phyloP scores from a whole-genome alignment of 352 stramenopile genomes.

The Phytopythium cucurbitacearum region DNA sequence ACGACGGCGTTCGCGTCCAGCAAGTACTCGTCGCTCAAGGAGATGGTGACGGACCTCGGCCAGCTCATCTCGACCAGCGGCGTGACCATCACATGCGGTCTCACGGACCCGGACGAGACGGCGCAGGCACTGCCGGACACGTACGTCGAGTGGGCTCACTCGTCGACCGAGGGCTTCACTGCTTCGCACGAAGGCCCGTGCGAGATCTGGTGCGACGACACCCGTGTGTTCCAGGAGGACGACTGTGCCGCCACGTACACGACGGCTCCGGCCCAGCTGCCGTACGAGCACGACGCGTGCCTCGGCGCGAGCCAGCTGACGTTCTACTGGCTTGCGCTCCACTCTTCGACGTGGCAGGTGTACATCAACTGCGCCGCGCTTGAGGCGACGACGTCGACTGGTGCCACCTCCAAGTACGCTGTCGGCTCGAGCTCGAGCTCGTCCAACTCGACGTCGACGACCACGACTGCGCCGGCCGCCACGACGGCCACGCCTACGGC shows the following conservation, averaged over 20 bases:
- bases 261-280: conserved; percentile 23
- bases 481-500: conserved; percentile 4
- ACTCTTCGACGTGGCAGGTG: conserved; percentile 48
- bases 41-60: conserved; percentile 10
- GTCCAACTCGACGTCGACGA: conserved; percentile 1
- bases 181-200: conserved; percentile 35
- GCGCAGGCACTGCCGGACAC: conserved; percentile 15
- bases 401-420: conserved; percentile 5
- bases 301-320: conserved; percentile 21
- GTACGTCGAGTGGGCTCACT: conserved; percentile 18
- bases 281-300: conserved; percentile 39
- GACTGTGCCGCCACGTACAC: conserved; percentile 35
- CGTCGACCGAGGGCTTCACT: conserved; percentile 28
- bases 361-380: conserved; percentile 43
- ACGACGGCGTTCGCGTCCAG: conserved; percentile 36
- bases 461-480: conserved; percentile 3
- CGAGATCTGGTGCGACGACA: conserved; percentile 42
- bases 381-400: conserved; percentile 9
- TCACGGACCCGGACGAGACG: conserved; percentile 19
- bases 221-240: conserved; percentile 28
- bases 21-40: conserved; percentile 31
- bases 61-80: conserved; percentile 3
- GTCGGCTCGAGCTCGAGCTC: conserved; percentile 6
- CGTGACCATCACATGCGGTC: conserved; percentile 19
- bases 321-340: conserved; percentile 48